Evolutionary conservation across 73 alveolate genomes (phyloP), one percentile per base, ranked within the genome.

Genomic region (Paramecium primaurelia): DNA sequence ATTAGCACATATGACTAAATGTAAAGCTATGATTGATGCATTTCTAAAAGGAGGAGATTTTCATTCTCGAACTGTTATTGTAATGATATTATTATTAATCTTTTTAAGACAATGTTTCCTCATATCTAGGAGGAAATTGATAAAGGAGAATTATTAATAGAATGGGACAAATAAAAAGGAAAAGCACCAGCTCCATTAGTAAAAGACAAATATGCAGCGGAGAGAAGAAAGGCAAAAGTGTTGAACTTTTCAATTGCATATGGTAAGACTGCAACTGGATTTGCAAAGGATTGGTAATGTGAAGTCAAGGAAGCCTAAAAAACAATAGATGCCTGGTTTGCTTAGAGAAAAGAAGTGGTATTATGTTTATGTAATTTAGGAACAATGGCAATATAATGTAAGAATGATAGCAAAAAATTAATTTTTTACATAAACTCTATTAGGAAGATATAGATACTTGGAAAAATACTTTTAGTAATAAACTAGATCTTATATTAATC

Each of bases 191-290:
- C 93, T 10, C 99, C 99, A 2, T 64, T 96, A 47, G 92, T 97
- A 37, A 96, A 97, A 89, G 99, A 97, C 22, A 93, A 89, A 71
- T 98, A 83, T 86, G 96, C 97, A 10, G 94, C 92, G 47, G 98
- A 96, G 58, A 96, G 99, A 75, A 97, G 95, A 93, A 96, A 96
- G 51, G 99, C 99, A 6, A 98, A 98, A 88, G 94, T 96, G 37
- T 92, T 98, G 98, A 98, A 98, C 85, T 98, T 98, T 86, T 94
- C 99, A 7, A 94, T 98, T 18, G 99, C 99, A 22, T 98, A 98
- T 92, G 99, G 99, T 16, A 98, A 98, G 73, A 97, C 99, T 1
- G 96, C 97, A 2, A 97, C 71, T 54, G 98, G 98, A 4, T 97
- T 98, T 86, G 98, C 97, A 68, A 92, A 93, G 59, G 99, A 98